A percentile compares a stretch with the other conserved stretches of the same genome.
Evolutionary conservation across 805 yeast species (phyloP).

Genomic region (Candida dajiaensis): DNA sequence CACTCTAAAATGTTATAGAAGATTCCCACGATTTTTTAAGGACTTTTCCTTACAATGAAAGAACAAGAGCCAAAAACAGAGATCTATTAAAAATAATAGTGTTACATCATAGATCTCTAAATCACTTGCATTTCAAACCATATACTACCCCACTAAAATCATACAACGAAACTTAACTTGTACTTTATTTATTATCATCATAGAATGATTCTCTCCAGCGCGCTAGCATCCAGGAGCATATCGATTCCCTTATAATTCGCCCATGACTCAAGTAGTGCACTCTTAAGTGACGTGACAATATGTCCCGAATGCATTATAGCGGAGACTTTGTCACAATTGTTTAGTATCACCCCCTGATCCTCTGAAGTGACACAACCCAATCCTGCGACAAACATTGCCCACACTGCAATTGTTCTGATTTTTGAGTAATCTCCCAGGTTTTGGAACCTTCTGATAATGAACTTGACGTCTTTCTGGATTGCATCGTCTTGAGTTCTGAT

Average conservation of each 20-base stretch:
- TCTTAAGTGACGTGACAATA: not conserved
- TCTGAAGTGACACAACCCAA: constrained; percentile 4
- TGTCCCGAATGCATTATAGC: not conserved
- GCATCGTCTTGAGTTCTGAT: not conserved
- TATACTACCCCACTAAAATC: no score
- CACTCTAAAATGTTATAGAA: no score
- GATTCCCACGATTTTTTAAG: no score
- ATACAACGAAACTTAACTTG: no score
- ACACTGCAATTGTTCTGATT: constrained; percentile 8
- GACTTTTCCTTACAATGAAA: no score
- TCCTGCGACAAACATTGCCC: constrained; percentile 18
- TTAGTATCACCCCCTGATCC: constrained; percentile 7
- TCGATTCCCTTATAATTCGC: not conserved
- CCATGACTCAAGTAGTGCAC: not conserved
- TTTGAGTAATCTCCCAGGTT: constrained; percentile 3
- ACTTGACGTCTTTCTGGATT: constrained; percentile 4
- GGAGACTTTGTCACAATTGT: constrained; percentile 2
- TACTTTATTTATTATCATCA: not conserved
- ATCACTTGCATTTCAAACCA: no score
- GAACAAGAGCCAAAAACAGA: no score
- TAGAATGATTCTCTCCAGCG: not conserved
- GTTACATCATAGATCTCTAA: no score
- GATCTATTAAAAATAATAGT: no score
- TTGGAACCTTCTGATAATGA: constrained; percentile 3
- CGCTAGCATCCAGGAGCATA: not conserved